Base-by-base conservation (phyloP, 805 yeast species). In the Yarrowia sp. region DNA sequence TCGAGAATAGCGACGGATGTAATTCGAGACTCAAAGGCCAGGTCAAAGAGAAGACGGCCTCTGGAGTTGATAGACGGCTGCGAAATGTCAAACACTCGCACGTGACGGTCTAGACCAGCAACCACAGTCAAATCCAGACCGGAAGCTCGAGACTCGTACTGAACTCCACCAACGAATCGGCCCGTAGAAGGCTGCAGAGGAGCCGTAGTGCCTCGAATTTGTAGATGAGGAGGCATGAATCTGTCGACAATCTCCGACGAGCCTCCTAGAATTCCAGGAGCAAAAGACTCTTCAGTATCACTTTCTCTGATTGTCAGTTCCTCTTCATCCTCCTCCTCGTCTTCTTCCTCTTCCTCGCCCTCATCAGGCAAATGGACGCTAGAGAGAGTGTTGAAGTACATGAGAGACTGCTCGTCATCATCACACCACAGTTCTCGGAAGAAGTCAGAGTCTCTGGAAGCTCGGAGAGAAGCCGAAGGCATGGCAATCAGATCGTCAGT, bases 341-440 rank as follows among this genome's bases (percentile, higher is more conserved):
- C 64, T 6, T 55, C 61, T 1, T 58, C 40, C 17, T 58, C 63
- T 4, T 56, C 63, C 17, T 56, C 63, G 13, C 39, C 63, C n/a
- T 42, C 64, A 17, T 42, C 43, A 7, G 64, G 64, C 8, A 58
- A 17, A 19, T 58, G 64, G 14, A 58, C 64, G 34, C 64, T 58
- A 42, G 64, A 58, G 14, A 58, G 40, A 5, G 64, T 58, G 64
- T 58, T 58, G 50, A 58, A 58, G 50, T 58, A 58, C 64, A 58
- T 58, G 64, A 58, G 64, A 12, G 64, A 58, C 50, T 58, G 64
- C 15, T 58, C 64, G 17, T 58, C 64, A 3, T 58, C 64, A 5
- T 58, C 64, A 33, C 64, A 58, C 64, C 64, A 58, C 3, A 58
- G 40, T 17, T 58, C 64, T 3, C 50, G 30, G 36, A 58, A 58